These are phyloP conservation scores for Cercospora citrullina DNA, from an alignment of 2,329 filamentous ascomycete genomes.

Conservation along the genomic window DNA sequence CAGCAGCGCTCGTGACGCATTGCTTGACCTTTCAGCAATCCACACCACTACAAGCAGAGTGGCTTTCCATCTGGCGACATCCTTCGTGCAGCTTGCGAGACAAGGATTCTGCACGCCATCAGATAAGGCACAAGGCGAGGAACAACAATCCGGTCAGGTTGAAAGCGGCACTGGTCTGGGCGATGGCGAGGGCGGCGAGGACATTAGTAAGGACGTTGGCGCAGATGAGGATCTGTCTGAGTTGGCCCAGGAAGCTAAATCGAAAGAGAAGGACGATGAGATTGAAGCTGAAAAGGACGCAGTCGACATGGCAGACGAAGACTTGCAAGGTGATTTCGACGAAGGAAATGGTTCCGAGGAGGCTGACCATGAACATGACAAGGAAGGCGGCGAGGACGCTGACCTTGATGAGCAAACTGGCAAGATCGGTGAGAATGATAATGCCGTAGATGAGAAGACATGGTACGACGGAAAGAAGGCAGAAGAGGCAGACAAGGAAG, in stretches of 20 bases:
- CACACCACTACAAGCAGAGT: constrained; percentile 73
- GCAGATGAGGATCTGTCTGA: constrained; percentile 92
- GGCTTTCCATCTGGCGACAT: constrained; percentile 71
- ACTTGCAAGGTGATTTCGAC: constrained; percentile 82
- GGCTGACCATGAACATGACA: constrained; percentile 65
- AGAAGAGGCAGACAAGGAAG: constrained; percentile 78
- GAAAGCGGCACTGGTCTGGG: constrained; percentile 92
- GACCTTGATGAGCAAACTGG: constrained; percentile 69
- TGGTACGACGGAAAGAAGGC: constrained; percentile 85
- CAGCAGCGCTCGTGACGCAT: constrained; percentile 58
- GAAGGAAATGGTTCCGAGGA: constrained; percentile 54
- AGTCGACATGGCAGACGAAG: constrained; percentile 89
- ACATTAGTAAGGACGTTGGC: constrained; percentile 95
- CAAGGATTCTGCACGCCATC: constrained; percentile 90
- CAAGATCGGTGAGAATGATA: constrained; percentile 79
- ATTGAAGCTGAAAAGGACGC: constrained; percentile 81
- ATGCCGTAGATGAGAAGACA: constrained; percentile 96
- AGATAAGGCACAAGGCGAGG: constrained; percentile 61
- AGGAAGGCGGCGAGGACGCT: constrained; percentile 55
- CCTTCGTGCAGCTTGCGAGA: constrained; percentile 74
- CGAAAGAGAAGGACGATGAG: constrained; percentile 56
- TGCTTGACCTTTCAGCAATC: constrained; percentile 61
- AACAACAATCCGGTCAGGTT: constrained; percentile 64
- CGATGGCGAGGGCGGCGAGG: constrained; percentile 90
- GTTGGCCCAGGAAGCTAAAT: constrained; percentile 72